phyloP scores from a whole-genome alignment of 345 rosid genomes.

The Syzygium aromaticum region DNA sequence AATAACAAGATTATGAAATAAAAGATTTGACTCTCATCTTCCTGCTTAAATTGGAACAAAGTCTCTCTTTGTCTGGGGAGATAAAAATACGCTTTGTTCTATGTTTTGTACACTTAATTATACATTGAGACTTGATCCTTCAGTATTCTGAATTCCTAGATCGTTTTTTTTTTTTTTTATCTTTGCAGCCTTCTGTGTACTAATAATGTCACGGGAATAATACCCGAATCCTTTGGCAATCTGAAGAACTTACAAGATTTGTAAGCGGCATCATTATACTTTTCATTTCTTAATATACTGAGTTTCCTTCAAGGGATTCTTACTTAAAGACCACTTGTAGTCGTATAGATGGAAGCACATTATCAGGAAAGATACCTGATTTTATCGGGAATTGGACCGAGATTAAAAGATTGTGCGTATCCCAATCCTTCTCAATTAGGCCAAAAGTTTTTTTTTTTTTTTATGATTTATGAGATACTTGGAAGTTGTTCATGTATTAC shows the following conservation, averaged over 20 bases:
- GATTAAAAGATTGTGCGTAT: slow-evolving; percentile 51
- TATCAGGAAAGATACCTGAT: slow-evolving; percentile 70
- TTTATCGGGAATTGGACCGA: slow-evolving; percentile 79
- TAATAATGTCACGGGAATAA: slow-evolving; percentile 57
- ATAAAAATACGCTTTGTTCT: background rate
- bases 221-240: slow-evolving; percentile 60
- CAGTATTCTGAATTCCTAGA: background rate
- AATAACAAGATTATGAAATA: background rate
- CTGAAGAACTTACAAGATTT: slow-evolving; percentile 60
- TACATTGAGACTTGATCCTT: background rate
- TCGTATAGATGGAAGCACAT: slow-evolving; percentile 62
- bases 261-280: slow-evolving; percentile 39
- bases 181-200: slow-evolving; percentile 52
- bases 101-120: background rate
- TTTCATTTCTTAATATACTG: background rate
- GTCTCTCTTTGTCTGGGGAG: background rate
- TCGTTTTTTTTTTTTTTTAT: background rate
- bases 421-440: background rate
- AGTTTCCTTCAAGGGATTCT: background rate
- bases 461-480: background rate
- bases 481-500: background rate
- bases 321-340: slow-evolving; percentile 24
- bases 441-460: background rate
- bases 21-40: background rate
- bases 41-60: background rate